phyloP scores from a whole-genome alignment of 208 protist genomes.

The Trypanosoma melophagium region DNA sequence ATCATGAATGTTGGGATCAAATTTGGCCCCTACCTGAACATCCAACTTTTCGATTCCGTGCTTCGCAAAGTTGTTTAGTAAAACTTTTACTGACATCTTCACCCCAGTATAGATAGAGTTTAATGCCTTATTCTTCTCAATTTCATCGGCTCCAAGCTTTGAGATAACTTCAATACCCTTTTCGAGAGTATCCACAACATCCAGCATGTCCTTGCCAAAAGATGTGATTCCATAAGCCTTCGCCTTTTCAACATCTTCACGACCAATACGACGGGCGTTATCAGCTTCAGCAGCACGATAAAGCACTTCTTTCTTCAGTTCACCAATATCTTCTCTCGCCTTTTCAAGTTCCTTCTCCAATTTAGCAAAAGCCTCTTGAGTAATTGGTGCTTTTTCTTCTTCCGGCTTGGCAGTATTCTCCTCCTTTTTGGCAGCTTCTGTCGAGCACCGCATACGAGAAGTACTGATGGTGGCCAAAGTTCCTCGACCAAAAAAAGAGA shows the following conservation, averaged over 20 bases:
- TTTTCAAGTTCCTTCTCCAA: slow-evolving; percentile 74
- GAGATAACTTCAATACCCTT: slow-evolving; percentile 78
- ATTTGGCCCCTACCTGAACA: slow-evolving; percentile 59
- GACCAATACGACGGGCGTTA: slow-evolving; percentile 86
- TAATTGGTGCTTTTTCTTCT: slow-evolving; percentile 25
- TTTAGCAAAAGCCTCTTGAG: slow-evolving; percentile 30
- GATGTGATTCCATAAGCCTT: slow-evolving; percentile 85
- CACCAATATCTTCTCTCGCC: slow-evolving; percentile 50
- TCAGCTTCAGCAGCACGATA: slow-evolving; percentile 88
- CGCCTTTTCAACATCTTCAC: slow-evolving; percentile 89
- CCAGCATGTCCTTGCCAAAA: slow-evolving; percentile 92
- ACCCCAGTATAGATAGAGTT: slow-evolving; percentile 76
- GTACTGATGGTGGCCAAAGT: slow-evolving; percentile 27
- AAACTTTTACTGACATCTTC: slow-evolving; percentile 83
- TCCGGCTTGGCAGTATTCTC: slow-evolving; percentile 22
- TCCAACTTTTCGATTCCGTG: slow-evolving; percentile 89
- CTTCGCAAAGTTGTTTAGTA: slow-evolving; percentile 81
- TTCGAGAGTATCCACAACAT: slow-evolving; percentile 92
- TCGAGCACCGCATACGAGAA: slow-evolving; percentile 43
- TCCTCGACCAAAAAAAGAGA: not conserved
- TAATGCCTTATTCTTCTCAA: slow-evolving; percentile 64
- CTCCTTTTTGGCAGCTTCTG: slow-evolving; percentile 24
- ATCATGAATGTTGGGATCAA: slow-evolving; percentile 91
- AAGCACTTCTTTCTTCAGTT: slow-evolving; percentile 83
- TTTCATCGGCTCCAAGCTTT: slow-evolving; percentile 42